A percentile compares a stretch with the other conserved stretches of the same genome.
These are phyloP conservation scores for Mucor irregularis DNA, from an alignment of 371 early-diverging fungal genomes.

Conservation along the genomic window DNA sequence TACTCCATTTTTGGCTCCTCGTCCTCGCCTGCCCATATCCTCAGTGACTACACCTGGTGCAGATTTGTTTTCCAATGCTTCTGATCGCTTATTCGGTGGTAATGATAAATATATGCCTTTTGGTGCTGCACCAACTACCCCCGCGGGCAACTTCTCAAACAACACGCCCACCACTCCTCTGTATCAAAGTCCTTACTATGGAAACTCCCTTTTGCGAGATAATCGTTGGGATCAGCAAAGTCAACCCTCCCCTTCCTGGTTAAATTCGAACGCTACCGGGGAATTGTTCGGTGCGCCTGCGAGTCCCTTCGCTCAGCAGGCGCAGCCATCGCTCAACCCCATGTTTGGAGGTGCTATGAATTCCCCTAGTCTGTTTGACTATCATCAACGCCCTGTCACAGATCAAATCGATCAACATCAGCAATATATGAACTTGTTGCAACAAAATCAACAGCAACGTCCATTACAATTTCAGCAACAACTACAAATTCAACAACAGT, in stretches of 20 bases:
- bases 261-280: constrained; percentile 20
- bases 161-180: constrained; percentile 1
- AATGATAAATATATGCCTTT: constrained; percentile 43
- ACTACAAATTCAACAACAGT: constrained; percentile 12
- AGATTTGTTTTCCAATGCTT: no score
- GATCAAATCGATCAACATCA: constrained; percentile 43
- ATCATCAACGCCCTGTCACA: constrained; percentile 33
- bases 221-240: constrained; percentile 11
- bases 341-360: constrained; percentile 30
- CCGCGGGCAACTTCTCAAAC: constrained; percentile 17
- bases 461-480: constrained; percentile 42
- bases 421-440: constrained; percentile 51
- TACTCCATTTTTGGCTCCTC: constrained; percentile 61
- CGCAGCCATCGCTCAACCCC: constrained; percentile 27
- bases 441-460: constrained; percentile 58
- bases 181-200: constrained; percentile 26
- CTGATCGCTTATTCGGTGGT: no score
- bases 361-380: constrained; percentile 38
- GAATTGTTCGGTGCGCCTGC: constrained; percentile 36
- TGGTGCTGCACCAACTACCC: constrained; percentile 20
- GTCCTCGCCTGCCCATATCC: constrained; percentile 8
- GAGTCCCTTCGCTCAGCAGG: constrained; percentile 20
- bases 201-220: constrained; percentile 19
- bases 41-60: constrained; percentile 19
- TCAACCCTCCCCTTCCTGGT: constrained; percentile 32